These are phyloP conservation scores for Claviceps pusilla DNA, from an alignment of 2,329 filamentous ascomycete genomes.

Conservation along the genomic window DNA sequence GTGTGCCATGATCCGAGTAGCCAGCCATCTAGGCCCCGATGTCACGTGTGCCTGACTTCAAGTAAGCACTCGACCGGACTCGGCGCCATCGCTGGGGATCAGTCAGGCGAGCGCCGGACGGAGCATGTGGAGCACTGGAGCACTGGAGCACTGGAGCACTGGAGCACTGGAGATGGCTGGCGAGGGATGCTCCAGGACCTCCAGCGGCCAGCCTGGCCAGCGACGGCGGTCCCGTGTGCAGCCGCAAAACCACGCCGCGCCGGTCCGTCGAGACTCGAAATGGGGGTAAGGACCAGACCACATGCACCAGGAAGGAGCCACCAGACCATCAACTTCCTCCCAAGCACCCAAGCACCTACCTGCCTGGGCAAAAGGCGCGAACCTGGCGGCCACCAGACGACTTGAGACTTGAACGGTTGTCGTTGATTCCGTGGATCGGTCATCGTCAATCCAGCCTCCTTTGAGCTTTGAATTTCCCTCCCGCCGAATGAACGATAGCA, in stretches of 20 bases:
- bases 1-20: background rate
- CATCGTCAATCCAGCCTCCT: no score
- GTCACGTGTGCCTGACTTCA: no score
- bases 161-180: background rate
- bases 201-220: no score
- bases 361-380: no score
- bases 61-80: background rate
- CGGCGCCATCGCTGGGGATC: background rate
- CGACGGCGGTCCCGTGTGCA: background rate
- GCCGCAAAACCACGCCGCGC: background rate
- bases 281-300: background rate
- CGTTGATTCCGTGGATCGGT: no score
- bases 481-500: no score
- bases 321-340: background rate
- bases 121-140: no score
- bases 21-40: no score
- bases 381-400: background rate
- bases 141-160: background rate
- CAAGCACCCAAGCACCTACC: background rate
- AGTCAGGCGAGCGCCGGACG: no score
- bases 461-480: no score
- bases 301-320: background rate
- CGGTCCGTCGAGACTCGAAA: no score
- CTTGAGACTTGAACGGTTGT: background rate
- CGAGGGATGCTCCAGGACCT: background rate